Base-by-base conservation (phyloP, 148 eudicot genomes). In the Rhododendron kiyosumense region DNA sequence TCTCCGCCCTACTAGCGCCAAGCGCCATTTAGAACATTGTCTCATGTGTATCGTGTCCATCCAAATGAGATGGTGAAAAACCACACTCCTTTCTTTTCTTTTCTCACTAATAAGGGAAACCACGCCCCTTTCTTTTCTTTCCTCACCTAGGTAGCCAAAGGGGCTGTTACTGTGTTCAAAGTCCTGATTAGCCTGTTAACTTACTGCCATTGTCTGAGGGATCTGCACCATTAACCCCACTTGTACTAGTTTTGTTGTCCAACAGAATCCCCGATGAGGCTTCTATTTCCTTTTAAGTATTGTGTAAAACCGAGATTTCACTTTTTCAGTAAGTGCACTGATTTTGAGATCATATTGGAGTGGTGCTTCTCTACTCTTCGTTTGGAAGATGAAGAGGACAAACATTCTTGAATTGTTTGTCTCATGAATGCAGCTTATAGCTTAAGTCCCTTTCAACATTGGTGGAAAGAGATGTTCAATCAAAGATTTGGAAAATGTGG, bases 371-470 rank as follows among this genome's bases (percentile, higher is more conserved):
- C 59, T 83, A 73, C 87, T 76, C 83, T 79, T 85, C 81, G 65
- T 17, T 83, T 86, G 79, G 87, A 85, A 81, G 86, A 86, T 84
- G 26, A 84, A 79, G 89, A 88, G 93, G 92, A 83, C 95, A 88
- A 86, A 86, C 87, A 91, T 89, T 88, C 89, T 92, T 93, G 93
- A 92, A 90, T 87, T 87, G 86, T 89, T 91, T 76, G 89, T 91
- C 89, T 93, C 94, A 86, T 92, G 91, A 88, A 90, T 94, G 96
- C 98, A 96, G 98, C 96, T 92, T 91, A 88, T 92, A 90, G 88
- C 88, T 87, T 88, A 87, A 89, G 86, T 92, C 88, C 84, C 89
- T 94, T 81, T 89, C 91, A 88, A 91, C 92, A 84, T 89, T 92
- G 92, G 91, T 92, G 94, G 91, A 85, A 90, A 93, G 92, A 95